phyloP scores from a whole-genome alignment of 73 alveolate genomes.

The Uronychia setigera region DNA sequence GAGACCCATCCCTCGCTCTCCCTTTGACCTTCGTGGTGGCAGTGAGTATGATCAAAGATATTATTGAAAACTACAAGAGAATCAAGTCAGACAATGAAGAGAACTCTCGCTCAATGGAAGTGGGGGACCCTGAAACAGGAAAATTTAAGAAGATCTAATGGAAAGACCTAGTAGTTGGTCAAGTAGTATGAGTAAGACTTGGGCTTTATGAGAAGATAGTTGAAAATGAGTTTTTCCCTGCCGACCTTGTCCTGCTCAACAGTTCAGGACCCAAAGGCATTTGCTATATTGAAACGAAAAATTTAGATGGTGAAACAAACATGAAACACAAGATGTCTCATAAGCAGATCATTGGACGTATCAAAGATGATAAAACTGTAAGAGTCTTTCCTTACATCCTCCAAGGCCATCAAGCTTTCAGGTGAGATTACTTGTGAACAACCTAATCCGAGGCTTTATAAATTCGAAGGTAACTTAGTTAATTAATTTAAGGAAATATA shows the following conservation, averaged over 20 bases:
- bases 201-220: neutral
- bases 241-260: constrained; percentile 87
- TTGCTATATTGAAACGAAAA: constrained; percentile 95
- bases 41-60: constrained; percentile 90
- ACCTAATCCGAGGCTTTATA: constrained; percentile 58
- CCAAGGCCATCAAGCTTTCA: neutral
- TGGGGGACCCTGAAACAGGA: constrained; percentile 8
- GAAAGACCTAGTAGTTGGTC: constrained; percentile 89
- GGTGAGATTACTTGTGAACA: constrained; percentile 63
- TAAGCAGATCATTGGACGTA: constrained; percentile 42
- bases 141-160: constrained; percentile 73
- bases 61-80: constrained; percentile 89
- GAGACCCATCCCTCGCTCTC: constrained; percentile 89
- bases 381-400: constrained; percentile 9
- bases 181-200: constrained; percentile 74
- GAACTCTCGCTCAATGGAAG: constrained; percentile 46
- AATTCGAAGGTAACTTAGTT: constrained; percentile 49
- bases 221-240: constrained; percentile 89
- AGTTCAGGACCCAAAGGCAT: constrained; percentile 85
- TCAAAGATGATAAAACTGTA: neutral
- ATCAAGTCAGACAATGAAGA: constrained; percentile 80
- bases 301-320: constrained; percentile 98
- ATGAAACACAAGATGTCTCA: constrained; percentile 86
- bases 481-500: constrained; percentile 17
- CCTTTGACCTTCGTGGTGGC: constrained; percentile 85